Base-by-base conservation (phyloP, 495 filamentous ascomycete species). In the Cenococcum geophilum region DNA sequence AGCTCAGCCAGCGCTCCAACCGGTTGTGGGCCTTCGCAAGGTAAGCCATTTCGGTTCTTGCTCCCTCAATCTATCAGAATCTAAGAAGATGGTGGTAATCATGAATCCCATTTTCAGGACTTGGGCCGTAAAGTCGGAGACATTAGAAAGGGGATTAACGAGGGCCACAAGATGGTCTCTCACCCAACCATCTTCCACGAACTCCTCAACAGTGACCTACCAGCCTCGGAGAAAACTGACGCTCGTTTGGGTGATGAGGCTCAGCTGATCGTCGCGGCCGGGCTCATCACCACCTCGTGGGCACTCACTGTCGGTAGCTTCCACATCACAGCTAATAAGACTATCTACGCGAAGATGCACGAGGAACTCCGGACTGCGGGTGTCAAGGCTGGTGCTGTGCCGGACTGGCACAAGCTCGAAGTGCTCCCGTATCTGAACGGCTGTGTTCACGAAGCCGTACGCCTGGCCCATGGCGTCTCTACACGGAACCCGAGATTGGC, bases 231-330 rank as follows among this genome's bases (percentile, higher is more conserved):
- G 49, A 67, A 63, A 57, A 65, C 72, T 0, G 35, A 71, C 0
- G 63, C 63, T 5, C 66, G 76, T 0, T 43, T 78, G 9, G 56
- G 25, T 11, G 71, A 75, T 48, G 76, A 78, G 60, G 70, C 68
- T 0, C 34, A 61, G 14, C 52, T 68, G 12, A 37, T 77, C 23
- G 22, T 76, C n/a, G 61, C 57, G 35, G 76, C 71, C 2, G 75
- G 61, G n/a, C 16, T 40, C 4, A 34, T 32, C 18, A 63, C 61
- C 22, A 63, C 61, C 10, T 16, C 58, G 1, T 16, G 25, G 21
- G 36, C 61, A 12, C 25, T 61, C 11, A 27, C 16, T 9, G 32
- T 61, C 35, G 42, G 27, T n/a, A 23, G 9, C 34, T 63, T 25
- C 61, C 43, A 63, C 55, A 37, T 62, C 35, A 12, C 35, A 25